Conservation (phyloP, 2,329 filamentous ascomycete genomes). For the Pestalotiopsis sp. region DNA sequence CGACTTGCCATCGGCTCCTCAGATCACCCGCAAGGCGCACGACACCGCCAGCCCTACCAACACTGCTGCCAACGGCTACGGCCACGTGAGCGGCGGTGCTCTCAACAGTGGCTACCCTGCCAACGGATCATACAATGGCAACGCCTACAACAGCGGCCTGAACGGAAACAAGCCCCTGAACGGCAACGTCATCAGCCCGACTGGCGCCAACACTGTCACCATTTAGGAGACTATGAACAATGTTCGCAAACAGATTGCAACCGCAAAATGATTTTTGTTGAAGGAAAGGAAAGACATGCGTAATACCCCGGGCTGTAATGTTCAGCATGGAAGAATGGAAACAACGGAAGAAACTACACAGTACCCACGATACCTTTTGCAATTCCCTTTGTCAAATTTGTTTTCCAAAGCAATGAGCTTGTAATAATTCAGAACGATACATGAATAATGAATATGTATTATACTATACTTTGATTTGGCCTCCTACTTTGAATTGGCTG, state of each 20-base stretch:
- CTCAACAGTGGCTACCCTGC: background rate
- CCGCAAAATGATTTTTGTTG: background rate
- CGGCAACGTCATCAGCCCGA: background rate
- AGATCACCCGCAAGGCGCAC: constrained; percentile 51
- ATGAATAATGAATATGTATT: constrained; percentile 4
- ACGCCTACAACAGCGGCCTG: background rate
- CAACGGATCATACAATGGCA: background rate
- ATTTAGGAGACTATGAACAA: background rate
- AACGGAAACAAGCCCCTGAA: constrained; percentile 9
- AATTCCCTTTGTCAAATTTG: constrained; percentile 2
- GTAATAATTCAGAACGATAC: constrained; percentile 3
- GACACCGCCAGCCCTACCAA: constrained; percentile 14
- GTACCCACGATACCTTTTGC: constrained; percentile 11
- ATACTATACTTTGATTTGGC: too few relatives aligned
- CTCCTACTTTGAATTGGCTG: too few relatives aligned
- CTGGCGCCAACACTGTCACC: constrained; percentile 4
- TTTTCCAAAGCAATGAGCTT: background rate
- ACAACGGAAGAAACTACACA: constrained; percentile 1
- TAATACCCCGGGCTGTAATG: constrained; percentile 5
- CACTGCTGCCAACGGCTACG: background rate
- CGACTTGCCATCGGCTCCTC: constrained; percentile 66
- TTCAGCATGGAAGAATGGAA: background rate
- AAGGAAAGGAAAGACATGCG: background rate
- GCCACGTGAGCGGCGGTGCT: background rate
- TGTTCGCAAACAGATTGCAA: background rate